Evolutionary conservation across 2,329 filamentous ascomycete genomes (phyloP).

Genomic region (Calonectria hongkongensis): DNA sequence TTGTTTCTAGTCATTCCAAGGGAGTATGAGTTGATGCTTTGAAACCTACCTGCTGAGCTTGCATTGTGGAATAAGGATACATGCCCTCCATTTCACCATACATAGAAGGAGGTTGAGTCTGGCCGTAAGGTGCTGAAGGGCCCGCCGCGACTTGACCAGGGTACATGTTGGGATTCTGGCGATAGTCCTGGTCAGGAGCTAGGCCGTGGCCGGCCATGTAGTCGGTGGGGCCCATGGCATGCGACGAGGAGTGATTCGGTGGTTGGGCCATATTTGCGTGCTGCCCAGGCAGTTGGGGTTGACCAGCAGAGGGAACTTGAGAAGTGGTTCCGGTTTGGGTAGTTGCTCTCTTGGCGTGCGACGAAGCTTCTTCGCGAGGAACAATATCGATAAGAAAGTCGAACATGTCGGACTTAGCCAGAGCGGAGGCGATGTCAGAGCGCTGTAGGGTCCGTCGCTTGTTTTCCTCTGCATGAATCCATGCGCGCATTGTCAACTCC

Average conservation of each 20-base stretch:
- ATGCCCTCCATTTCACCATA: slow-evolving; percentile 89
- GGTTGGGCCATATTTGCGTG: slow-evolving; percentile 70
- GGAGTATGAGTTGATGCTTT: neutral
- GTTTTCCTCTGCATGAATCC: slow-evolving; percentile 99
- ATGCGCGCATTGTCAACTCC: slow-evolving; percentile 98
- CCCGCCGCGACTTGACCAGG: slow-evolving; percentile 85
- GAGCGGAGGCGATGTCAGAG: slow-evolving; percentile 95
- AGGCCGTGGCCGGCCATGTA: slow-evolving; percentile 80
- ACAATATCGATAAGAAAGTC: slow-evolving; percentile 99
- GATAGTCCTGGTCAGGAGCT: slow-evolving; percentile 84
- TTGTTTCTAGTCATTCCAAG: slow-evolving; percentile 24
- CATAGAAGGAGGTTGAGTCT: slow-evolving; percentile 82
- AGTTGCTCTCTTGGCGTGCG: slow-evolving; percentile 85
- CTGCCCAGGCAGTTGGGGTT: slow-evolving; percentile 71
- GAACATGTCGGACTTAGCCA: slow-evolving; percentile 99
- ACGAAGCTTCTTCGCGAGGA: slow-evolving; percentile 92
- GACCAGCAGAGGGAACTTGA: slow-evolving; percentile 69
- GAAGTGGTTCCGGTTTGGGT: slow-evolving; percentile 67
- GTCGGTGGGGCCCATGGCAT: slow-evolving; percentile 76
- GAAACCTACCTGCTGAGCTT: slow-evolving; percentile 85
- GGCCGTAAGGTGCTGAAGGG: slow-evolving; percentile 82
- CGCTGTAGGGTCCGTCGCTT: slow-evolving; percentile 96
- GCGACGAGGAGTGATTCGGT: slow-evolving; percentile 73
- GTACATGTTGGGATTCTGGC: slow-evolving; percentile 87
- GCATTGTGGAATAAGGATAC: slow-evolving; percentile 88